These are phyloP conservation scores for Bonia amplexicaulis DNA, from an alignment of 176 grass and related monocot species.

Conservation along the genomic window DNA sequence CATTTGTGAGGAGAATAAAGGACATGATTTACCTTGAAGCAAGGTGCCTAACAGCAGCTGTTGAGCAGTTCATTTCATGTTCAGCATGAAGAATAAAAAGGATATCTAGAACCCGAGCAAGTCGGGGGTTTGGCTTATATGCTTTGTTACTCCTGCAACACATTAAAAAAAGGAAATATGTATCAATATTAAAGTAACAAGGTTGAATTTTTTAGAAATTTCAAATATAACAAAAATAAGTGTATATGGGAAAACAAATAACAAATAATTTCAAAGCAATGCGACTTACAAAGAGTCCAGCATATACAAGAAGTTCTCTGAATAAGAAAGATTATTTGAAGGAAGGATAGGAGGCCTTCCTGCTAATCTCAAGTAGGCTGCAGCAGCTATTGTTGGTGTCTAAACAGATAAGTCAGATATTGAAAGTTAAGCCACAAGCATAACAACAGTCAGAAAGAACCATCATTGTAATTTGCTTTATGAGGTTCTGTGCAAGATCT, in stretches of 20 bases:
- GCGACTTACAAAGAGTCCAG: slow-evolving; percentile 86
- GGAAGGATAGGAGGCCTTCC: slow-evolving; percentile 84
- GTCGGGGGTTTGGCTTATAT: slow-evolving; percentile 83
- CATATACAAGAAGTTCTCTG: slow-evolving; percentile 96
- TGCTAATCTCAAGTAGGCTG: slow-evolving; percentile 88
- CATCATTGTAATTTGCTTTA: neutral
- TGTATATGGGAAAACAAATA: neutral
- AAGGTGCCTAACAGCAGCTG: slow-evolving; percentile 94
- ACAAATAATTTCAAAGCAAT: neutral
- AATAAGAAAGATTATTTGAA: slow-evolving; percentile 86
- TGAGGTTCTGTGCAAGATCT: neutral
- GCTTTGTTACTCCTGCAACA: slow-evolving; percentile 67
- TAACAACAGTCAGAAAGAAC: slow-evolving; percentile 3
- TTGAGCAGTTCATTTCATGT: slow-evolving; percentile 99
- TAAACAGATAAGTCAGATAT: slow-evolving; percentile 23
- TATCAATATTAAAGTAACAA: neutral
- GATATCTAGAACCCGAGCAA: slow-evolving; percentile 80
- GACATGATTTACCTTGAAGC: slow-evolving; percentile 74
- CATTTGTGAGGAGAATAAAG: neutral
- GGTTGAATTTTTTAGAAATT: neutral
- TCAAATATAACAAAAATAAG: neutral
- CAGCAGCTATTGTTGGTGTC: slow-evolving; percentile 86
- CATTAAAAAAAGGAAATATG: slow-evolving; percentile 6
- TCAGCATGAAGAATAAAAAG: slow-evolving; percentile 98
- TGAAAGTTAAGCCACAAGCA: neutral